Evolutionary conservation across 2,329 filamentous ascomycete genomes (phyloP).

Genomic region (Emmonsia crescens): DNA sequence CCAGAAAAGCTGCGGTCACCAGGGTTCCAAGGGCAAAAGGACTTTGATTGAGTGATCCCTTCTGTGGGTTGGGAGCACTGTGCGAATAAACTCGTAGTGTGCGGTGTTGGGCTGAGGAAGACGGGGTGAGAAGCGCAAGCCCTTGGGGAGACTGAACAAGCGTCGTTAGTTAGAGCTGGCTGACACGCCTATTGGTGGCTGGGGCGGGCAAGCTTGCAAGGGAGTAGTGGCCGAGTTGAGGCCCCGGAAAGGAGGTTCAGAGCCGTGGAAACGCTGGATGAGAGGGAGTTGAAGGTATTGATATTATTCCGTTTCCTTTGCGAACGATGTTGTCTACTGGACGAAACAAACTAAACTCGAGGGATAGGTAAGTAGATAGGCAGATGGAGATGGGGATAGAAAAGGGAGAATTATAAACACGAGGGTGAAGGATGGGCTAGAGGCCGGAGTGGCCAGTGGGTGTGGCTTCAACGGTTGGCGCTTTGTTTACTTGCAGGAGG

Average conservation of each 20-base stretch:
- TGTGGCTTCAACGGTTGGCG: constrained; percentile 1
- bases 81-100: not conserved
- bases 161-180: not conserved
- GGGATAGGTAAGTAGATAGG: no score
- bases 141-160: not conserved
- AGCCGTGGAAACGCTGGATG: not conserved
- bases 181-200: not conserved
- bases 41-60: not conserved
- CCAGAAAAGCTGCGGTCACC: not conserved
- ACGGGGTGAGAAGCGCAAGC: not conserved
- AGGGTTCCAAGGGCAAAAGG: not conserved
- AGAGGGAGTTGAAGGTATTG: not conserved
- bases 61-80: not conserved
- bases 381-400: not conserved
- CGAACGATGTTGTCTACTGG: not conserved
- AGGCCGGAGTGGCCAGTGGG: not conserved
- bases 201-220: not conserved
- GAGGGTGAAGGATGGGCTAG: not conserved
- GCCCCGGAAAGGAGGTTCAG: not conserved
- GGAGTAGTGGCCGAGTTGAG: not conserved
- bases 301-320: not conserved
- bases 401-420: not conserved
- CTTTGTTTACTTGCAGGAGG: not conserved
- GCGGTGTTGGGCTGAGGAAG: not conserved
- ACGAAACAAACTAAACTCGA: not conserved